phyloP scores from a whole-genome alignment of 768 basidiomycete species.

The Boletus reticulatus region DNA sequence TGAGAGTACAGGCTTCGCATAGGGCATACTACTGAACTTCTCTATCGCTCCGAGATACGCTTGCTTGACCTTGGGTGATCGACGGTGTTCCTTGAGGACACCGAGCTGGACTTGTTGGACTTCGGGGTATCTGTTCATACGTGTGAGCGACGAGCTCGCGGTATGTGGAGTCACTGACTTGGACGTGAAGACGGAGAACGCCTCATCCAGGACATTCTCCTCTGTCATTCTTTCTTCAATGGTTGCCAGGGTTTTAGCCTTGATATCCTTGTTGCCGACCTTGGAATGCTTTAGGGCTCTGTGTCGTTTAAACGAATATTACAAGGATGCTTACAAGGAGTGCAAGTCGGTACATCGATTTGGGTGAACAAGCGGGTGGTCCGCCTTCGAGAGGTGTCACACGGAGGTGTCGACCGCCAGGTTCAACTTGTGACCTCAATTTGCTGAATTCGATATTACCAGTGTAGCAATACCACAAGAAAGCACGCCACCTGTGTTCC shows the following conservation, averaged over 20 bases:
- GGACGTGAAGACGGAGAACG: conserved; percentile 28
- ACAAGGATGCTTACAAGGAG: conserved; percentile 21
- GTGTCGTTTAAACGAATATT: not conserved
- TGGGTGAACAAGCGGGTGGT: conserved; percentile 30
- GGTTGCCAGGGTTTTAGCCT: conserved; percentile 13
- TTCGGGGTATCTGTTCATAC: conserved; percentile 12
- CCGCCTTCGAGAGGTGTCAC: not conserved
- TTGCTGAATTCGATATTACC: conserved; percentile 15
- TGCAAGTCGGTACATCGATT: conserved; percentile 38
- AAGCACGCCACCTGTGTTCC: conserved; percentile 19
- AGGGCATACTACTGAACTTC: not conserved
- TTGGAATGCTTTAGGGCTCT: not conserved
- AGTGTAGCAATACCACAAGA: conserved; percentile 28
- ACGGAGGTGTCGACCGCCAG: not conserved
- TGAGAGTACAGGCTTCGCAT: conserved; percentile 11
- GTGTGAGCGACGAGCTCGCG: not conserved
- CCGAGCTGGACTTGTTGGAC: conserved; percentile 17
- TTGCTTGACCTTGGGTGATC: conserved; percentile 13
- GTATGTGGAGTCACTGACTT: conserved; percentile 7
- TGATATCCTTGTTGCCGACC: conserved; percentile 18
- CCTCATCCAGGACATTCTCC: conserved; percentile 24
- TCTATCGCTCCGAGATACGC: conserved; percentile 8
- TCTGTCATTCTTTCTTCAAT: conserved; percentile 15
- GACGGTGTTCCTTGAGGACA: conserved; percentile 6
- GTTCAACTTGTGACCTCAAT: conserved; percentile 15